These are phyloP conservation scores for Aspergillus sparsus DNA, from an alignment of 495 filamentous ascomycete genomes.

Conservation along the genomic window DNA sequence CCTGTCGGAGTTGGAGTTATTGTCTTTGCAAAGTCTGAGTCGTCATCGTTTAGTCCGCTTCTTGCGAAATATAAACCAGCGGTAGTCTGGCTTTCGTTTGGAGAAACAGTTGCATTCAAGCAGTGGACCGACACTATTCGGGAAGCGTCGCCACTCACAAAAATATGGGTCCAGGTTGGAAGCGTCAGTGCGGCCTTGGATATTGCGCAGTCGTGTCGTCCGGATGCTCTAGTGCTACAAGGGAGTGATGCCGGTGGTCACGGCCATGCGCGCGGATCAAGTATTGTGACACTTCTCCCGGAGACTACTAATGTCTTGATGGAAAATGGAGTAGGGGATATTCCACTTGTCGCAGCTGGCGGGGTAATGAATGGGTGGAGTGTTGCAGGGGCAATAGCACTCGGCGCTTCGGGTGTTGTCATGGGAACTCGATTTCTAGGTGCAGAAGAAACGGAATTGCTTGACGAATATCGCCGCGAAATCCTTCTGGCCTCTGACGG, in stretches of 20 bases:
- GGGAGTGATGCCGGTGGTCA: conserved; percentile 75
- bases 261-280: conserved; percentile 55
- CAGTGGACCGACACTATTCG: conserved; percentile 1
- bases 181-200: conserved; percentile 57
- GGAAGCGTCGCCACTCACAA: conserved; percentile 42
- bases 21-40: conserved; percentile 46
- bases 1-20: conserved; percentile 61
- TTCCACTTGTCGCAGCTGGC: conserved; percentile 66
- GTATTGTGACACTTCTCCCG: conserved; percentile 56
- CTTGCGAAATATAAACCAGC: conserved; percentile 51
- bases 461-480: conserved; percentile 55
- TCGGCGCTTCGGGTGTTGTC: conserved; percentile 64
- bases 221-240: conserved; percentile 70
- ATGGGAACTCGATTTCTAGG: conserved; percentile 71
- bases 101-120: conserved; percentile 31
- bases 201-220: conserved; percentile 36
- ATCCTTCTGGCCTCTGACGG: conserved; percentile 62
- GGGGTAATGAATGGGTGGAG: conserved; percentile 65
- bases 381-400: conserved; percentile 59
- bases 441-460: conserved; percentile 56
- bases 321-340: conserved; percentile 25
- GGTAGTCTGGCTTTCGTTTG: conserved; percentile 70
- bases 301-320: conserved; percentile 57
- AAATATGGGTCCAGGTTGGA: conserved; percentile 69
- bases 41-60: conserved; percentile 31